phyloP scores from a whole-genome alignment of 208 protist genomes.

The Leishmania turanica region DNA sequence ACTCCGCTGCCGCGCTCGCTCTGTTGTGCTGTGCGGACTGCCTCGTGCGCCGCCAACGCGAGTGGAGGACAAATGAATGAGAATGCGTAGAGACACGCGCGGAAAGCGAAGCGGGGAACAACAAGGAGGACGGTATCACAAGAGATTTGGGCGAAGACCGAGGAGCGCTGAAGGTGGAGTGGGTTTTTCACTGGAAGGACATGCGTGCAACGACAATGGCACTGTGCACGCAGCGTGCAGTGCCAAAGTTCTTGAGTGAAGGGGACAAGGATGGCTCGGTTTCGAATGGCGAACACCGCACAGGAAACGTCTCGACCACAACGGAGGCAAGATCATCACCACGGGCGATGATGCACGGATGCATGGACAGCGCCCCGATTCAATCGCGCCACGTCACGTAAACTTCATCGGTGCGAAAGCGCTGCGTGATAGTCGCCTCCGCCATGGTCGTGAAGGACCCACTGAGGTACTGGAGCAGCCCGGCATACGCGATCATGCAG shows the following conservation, averaged over 20 bases:
- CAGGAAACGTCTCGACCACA: background rate
- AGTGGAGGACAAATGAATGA: background rate
- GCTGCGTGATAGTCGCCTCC: slow-evolving; percentile 82
- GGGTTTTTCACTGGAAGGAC: background rate
- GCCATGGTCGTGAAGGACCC: slow-evolving; percentile 76
- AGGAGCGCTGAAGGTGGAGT: background rate
- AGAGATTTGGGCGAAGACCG: background rate
- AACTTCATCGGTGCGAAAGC: slow-evolving; percentile 97
- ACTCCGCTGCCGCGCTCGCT: background rate
- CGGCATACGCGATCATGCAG: slow-evolving; percentile 99
- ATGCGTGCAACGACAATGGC: background rate
- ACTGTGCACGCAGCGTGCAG: background rate
- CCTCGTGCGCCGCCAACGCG: background rate
- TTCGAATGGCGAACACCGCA: background rate
- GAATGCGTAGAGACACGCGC: background rate
- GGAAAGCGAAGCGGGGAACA: background rate
- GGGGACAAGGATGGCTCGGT: background rate
- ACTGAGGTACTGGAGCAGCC: slow-evolving; percentile 89
- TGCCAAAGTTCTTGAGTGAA: background rate
- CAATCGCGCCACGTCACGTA: slow-evolving; percentile 90
- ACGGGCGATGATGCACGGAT: background rate
- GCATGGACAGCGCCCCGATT: background rate
- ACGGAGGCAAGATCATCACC: too few relatives aligned
- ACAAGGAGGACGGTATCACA: too few relatives aligned
- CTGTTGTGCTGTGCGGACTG: background rate